Conservation (phyloP, 306 rosid genomes). For the Prinsepia uniflora region DNA sequence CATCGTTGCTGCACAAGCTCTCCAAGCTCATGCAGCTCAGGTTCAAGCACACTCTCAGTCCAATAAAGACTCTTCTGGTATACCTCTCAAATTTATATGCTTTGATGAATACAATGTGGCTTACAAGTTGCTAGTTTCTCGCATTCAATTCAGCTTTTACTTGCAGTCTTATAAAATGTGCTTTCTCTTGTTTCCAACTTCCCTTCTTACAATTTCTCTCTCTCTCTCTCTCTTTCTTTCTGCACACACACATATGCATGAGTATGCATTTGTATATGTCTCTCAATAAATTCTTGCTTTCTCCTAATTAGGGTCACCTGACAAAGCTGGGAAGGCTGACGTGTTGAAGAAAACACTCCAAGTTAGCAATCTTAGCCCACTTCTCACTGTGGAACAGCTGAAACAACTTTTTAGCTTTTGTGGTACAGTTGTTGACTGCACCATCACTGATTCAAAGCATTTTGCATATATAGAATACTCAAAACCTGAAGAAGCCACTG, state of each 20-base stretch:
- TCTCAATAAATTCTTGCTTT: conserved; percentile 16
- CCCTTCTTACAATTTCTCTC: neutral
- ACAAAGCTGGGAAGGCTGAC: conserved; percentile 69
- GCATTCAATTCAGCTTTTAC: conserved; percentile 6
- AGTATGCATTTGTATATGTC: neutral
- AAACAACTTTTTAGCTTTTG: conserved; percentile 91
- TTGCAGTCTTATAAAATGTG: neutral
- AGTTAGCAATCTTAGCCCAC: conserved; percentile 99
- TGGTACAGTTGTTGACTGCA: conserved; percentile 93
- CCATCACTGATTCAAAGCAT: conserved; percentile 94
- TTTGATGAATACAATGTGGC: neutral
- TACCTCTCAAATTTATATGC: conserved; percentile 20
- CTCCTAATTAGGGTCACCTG: conserved; percentile 56
- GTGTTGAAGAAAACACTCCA: conserved; percentile 84
- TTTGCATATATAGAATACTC: conserved; percentile 97
- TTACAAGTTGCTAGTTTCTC: conserved; percentile 8
- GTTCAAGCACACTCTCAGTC: conserved; percentile 79
- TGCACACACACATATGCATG: too few relatives aligned
- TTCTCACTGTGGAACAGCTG: conserved; percentile 93
- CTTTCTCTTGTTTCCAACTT: neutral
- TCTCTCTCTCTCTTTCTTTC: too few relatives aligned
- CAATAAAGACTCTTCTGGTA: conserved; percentile 80
- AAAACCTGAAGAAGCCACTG: conserved; percentile 87
- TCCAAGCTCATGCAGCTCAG: conserved; percentile 98
- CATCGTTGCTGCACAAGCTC: conserved; percentile 98